These are phyloP conservation scores for Paratinospora sagittata DNA, from an alignment of 164 flowering plant species.

Conservation along the genomic window DNA sequence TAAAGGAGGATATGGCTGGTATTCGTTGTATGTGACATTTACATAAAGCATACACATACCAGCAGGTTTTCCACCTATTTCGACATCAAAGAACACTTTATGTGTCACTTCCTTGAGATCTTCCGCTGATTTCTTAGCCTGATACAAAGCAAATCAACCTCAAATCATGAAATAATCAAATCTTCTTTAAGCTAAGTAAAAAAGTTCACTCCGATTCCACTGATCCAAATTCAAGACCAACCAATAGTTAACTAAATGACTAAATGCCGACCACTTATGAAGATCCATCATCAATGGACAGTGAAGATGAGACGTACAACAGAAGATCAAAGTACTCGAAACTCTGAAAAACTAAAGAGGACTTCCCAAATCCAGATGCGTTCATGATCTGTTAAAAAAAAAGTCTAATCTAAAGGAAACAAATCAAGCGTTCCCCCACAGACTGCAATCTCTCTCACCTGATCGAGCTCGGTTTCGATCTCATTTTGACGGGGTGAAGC, in stretches of 20 bases:
- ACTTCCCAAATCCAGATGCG: not conserved
- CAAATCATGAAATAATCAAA: not conserved
- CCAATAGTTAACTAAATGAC: not conserved
- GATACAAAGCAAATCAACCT: constrained; percentile 12
- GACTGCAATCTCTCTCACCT: constrained; percentile 11
- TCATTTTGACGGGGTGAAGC: constrained; percentile 5
- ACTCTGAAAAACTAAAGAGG: not conserved
- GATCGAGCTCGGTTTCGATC: constrained; percentile 16
- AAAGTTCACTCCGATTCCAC: not conserved
- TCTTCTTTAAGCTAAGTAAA: not conserved
- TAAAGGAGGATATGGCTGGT: too few species aligned
- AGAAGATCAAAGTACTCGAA: not conserved
- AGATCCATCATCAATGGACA: not conserved
- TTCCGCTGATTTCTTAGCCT: constrained; percentile 50
- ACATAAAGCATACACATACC: constrained; percentile 47
- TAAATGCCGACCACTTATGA: not conserved
- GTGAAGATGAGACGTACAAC: not conserved
- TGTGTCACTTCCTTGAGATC: constrained; percentile 70
- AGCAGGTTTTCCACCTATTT: constrained; percentile 80
- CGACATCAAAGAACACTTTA: constrained; percentile 80
- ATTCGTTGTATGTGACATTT: too few species aligned
- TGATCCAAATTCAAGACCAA: not conserved
- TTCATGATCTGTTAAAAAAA: not conserved
- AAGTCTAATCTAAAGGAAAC: not conserved
- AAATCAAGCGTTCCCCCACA: not conserved